Percentiles rank a stretch among this genome's conserved stretches.
phyloP scores from a whole-genome alignment of 768 basidiomycete species.

The Lyophyllum decastes region DNA sequence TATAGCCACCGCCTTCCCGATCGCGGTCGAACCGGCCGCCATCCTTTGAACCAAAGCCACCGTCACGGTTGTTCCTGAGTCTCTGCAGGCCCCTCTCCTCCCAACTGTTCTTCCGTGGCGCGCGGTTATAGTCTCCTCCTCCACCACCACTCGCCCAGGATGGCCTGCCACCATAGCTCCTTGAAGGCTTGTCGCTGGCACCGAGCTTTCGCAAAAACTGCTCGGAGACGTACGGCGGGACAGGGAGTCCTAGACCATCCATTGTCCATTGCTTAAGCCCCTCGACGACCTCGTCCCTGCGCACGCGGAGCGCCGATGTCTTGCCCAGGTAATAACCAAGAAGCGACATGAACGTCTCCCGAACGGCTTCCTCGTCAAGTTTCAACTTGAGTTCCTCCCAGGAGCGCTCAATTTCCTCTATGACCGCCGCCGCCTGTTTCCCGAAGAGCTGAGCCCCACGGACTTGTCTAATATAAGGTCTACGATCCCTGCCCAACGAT shows the following conservation, averaged over 20 bases:
- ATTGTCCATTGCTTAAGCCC: constrained; percentile 65
- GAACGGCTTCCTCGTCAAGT: constrained; percentile 52
- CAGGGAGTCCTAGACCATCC: constrained; percentile 51
- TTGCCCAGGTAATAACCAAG: constrained; percentile 74
- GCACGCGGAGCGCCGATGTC: constrained; percentile 45
- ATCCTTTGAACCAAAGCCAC: not conserved
- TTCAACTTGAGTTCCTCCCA: constrained; percentile 30
- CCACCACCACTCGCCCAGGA: not conserved
- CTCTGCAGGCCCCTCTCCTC: not conserved
- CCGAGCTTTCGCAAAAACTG: constrained; percentile 38
- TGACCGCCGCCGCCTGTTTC: constrained; percentile 12
- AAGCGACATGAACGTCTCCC: constrained; percentile 63
- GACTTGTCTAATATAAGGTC: not conserved
- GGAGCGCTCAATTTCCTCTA: constrained; percentile 28
- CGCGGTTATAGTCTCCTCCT: not conserved
- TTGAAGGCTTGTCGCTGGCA: not conserved
- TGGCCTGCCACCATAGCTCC: not conserved
- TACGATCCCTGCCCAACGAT: not conserved
- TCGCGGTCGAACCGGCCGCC: not conserved
- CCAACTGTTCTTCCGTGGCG: not conserved
- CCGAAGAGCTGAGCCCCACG: constrained; percentile 15
- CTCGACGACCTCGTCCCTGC: constrained; percentile 45
- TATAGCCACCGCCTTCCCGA: not conserved
- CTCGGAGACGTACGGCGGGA: constrained; percentile 52
- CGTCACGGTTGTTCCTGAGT: not conserved